Conservation (phyloP, 2,329 filamentous ascomycete genomes). For the Alternaria panax region DNA sequence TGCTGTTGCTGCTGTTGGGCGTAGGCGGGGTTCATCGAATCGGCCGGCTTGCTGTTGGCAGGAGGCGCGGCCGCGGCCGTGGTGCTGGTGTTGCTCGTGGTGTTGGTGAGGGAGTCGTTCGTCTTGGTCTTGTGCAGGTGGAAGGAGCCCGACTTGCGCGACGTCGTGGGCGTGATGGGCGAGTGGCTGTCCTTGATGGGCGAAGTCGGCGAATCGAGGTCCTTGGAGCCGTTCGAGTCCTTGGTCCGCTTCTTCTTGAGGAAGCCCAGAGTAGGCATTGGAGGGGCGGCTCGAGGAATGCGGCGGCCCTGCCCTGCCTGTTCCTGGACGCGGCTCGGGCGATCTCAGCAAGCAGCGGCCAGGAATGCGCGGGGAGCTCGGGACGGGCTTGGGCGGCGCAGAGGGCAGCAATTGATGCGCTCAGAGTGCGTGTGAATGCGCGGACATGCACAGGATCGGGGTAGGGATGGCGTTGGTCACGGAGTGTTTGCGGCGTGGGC, state of each 20-base stretch:
- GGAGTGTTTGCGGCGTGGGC: slow-evolving; percentile 12
- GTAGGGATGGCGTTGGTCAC: not conserved
- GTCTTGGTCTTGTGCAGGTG: slow-evolving; percentile 41
- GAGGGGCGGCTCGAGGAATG: slow-evolving; percentile 34
- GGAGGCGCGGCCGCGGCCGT: slow-evolving; percentile 21
- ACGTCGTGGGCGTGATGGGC: slow-evolving; percentile 46
- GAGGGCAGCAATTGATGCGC: slow-evolving; percentile 14
- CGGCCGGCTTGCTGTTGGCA: slow-evolving; percentile 43
- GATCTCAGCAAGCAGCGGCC: slow-evolving; percentile 12
- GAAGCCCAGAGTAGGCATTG: slow-evolving; percentile 94
- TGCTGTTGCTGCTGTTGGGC: slow-evolving; percentile 20
- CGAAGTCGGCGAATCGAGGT: slow-evolving; percentile 71
- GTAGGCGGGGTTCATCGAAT: slow-evolving; percentile 52
- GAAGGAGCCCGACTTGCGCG: slow-evolving; percentile 42
- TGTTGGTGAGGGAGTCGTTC: slow-evolving; percentile 36
- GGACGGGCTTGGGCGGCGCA: slow-evolving; percentile 1
- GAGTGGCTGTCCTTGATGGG: slow-evolving; percentile 65
- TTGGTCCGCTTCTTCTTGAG: slow-evolving; percentile 99
- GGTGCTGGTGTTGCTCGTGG: slow-evolving; percentile 12
- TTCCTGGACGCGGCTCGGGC: slow-evolving; percentile 15
- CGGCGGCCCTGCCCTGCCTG: slow-evolving; percentile 31
- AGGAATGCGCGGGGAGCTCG: slow-evolving; percentile 3
- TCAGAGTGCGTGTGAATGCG: slow-evolving; percentile 5
- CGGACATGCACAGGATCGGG: slow-evolving; percentile 2
- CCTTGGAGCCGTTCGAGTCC: slow-evolving; percentile 71